These are phyloP conservation scores for Linum lewisii DNA, from an alignment of 345 rosid species.

Conservation along the genomic window DNA sequence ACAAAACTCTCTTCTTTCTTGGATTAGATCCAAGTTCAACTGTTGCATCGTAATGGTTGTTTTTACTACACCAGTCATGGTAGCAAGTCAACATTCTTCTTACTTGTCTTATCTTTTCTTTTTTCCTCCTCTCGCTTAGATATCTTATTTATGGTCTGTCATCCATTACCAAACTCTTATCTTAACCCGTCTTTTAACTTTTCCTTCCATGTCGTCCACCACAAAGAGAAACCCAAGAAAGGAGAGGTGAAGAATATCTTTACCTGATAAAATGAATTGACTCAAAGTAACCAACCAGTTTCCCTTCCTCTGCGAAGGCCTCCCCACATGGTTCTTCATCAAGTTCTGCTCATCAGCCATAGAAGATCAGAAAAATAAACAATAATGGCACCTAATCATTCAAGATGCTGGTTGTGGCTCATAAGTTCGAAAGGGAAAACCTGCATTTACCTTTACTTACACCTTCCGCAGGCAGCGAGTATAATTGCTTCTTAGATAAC, in stretches of 20 bases:
- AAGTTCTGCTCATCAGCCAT: neutral
- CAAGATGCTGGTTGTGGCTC: too few relatives aligned
- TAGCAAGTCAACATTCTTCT: neutral
- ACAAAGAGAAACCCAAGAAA: neutral
- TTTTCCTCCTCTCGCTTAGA: neutral
- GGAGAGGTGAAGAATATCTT: constrained; percentile 1
- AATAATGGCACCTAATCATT: too few relatives aligned
- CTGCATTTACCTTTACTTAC: too few relatives aligned
- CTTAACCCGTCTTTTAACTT: constrained; percentile 9
- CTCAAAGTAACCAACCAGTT: neutral
- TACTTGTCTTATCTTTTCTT: neutral
- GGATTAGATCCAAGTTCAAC: neutral
- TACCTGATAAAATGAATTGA: neutral
- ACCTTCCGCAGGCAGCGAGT: too few relatives aligned
- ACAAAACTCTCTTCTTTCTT: neutral
- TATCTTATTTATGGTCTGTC: constrained; percentile 8
- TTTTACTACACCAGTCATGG: neutral
- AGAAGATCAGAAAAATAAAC: too few relatives aligned
- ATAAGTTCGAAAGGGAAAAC: too few relatives aligned
- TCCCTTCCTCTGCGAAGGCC: neutral
- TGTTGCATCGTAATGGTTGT: constrained; percentile 1
- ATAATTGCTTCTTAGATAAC: too few relatives aligned
- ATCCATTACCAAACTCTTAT: constrained; percentile 13
- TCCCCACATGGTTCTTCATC: neutral
- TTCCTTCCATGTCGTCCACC: neutral